Evolutionary conservation across 352 stramenopile species (phyloP).

Genomic region (Phytophthora gonapodyides): DNA sequence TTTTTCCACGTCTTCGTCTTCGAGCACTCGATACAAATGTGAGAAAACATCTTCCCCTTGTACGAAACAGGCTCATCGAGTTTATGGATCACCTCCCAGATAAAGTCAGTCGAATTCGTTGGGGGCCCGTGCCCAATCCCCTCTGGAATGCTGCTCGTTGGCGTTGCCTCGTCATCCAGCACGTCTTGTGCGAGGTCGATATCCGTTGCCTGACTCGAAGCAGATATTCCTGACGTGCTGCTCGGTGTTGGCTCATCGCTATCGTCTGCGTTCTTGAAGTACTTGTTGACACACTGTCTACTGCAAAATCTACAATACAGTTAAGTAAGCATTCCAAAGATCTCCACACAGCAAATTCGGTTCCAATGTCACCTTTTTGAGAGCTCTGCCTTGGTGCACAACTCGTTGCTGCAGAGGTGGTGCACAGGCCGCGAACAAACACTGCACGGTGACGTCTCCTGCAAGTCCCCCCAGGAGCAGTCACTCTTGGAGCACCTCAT

Average conservation of each 20-base stretch:
- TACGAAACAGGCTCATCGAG: background rate
- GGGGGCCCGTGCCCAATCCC: background rate
- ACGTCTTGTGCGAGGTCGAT: background rate
- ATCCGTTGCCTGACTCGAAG: background rate
- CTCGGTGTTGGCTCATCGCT: background rate
- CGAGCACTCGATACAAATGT: slow-evolving; percentile 2
- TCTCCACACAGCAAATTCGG: background rate
- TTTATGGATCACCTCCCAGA: slow-evolving; percentile 3
- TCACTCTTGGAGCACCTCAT: slow-evolving; percentile 2
- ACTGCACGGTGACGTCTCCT: slow-evolving; percentile 1
- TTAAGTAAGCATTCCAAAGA: background rate
- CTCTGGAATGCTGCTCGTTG: background rate
- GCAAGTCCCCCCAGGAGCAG: background rate
- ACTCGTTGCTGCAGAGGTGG: slow-evolving; percentile 10
- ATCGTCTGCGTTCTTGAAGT: slow-evolving; percentile 1
- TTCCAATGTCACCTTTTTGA: background rate
- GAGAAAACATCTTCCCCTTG: slow-evolving; percentile 3
- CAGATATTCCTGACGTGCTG: slow-evolving; percentile 5
- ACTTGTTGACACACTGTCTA: background rate
- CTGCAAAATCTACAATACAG: slow-evolving; percentile 1
- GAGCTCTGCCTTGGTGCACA: background rate
- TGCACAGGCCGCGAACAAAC: slow-evolving; percentile 1
- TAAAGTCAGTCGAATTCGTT: background rate
- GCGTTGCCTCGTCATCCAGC: background rate
- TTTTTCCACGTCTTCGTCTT: slow-evolving; percentile 2